Evolutionary conservation across 1,284 basidiomycete species (phyloP), one percentile per base, ranked within the genome.

Genomic region (Austroboletus niveus): DNA sequence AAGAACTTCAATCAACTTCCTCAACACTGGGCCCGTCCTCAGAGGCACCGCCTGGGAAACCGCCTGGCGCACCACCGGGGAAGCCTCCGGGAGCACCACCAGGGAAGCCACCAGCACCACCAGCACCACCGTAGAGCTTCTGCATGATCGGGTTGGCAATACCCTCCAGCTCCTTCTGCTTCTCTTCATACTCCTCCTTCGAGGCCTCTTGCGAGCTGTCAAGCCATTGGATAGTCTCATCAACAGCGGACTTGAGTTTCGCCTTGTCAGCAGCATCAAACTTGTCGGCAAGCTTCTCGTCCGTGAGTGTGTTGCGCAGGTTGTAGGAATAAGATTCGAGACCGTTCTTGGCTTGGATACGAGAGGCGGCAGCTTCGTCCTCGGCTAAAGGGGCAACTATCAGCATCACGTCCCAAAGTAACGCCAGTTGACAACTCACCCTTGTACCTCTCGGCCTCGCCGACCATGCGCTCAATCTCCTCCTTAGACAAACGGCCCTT

Each of bases 401-500:
- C 58, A 69, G 56, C 42, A 49, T 44, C 55, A 47, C n/a, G 5
- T 9, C 30, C 22, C 41, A 1, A 46, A 9, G 38, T 12, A 5
- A 32, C 5, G 8, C 29, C 5, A 8, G 35, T 15, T 5, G 10
- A 50, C 38, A 44, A 45, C 78, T 68, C 73, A 78, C 82, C 78
- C 76, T 89, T 93, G 81, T 92, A 96, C 75, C 92, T 89, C 84
- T 95, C 94, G 55, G 94, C 94, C 64, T 96, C 92, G 58, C 73
- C 68, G 54, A 98, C 88, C 96, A 99, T 98, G 70, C 92, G 88
- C 77, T 98, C 95, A 60, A 98, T 98, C 75, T 98, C 95, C 74
- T 98, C 95, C 81, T 96, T 96, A 65, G 92, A 94, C 52, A 99
- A 80, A 75, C 96, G 94, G 51, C 96, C 96, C 82, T 98, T 97